Percentiles rank a stretch among this genome's conserved stretches.
phyloP scores from a whole-genome alignment of 306 rosid genomes.

The Argentina anserina region DNA sequence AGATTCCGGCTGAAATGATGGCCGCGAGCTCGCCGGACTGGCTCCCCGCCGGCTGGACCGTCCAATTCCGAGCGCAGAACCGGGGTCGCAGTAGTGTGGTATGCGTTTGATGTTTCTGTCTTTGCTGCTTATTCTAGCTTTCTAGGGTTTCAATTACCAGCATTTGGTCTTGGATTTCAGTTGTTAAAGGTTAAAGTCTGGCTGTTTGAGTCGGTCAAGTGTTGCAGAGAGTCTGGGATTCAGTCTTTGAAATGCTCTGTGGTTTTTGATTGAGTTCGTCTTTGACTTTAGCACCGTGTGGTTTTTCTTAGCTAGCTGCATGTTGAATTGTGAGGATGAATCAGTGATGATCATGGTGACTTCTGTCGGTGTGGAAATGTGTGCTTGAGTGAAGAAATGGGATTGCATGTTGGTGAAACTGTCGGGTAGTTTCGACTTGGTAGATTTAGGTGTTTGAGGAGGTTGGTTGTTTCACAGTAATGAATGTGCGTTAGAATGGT shows the following conservation, averaged over 20 bases:
- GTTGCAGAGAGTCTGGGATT: neutral
- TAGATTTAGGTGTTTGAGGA: neutral
- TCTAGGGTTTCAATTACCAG: constrained; percentile 9
- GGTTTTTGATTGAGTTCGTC: neutral
- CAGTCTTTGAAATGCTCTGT: neutral
- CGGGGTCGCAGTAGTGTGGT: constrained; percentile 46
- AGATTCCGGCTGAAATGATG: constrained; percentile 19
- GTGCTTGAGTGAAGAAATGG: constrained; percentile 5
- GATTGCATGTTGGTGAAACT: constrained; percentile 1
- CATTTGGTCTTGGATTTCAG: neutral
- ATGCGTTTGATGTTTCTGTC: neutral
- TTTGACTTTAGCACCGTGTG: neutral
- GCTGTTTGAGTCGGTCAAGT: neutral
- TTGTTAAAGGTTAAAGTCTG: neutral
- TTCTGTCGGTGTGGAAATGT: neutral
- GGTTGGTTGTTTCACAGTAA: neutral
- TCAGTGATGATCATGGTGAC: neutral
- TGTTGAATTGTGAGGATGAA: neutral
- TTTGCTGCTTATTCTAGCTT: neutral
- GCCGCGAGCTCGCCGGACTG: constrained; percentile 35
- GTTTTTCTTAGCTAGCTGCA: neutral
- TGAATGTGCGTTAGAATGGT: neutral
- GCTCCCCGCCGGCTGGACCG: constrained; percentile 53
- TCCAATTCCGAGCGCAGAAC: constrained; percentile 34
- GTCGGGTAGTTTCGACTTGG: neutral